Base-by-base conservation (phyloP, 306 rosid species). In the Trifolium repens region DNA sequence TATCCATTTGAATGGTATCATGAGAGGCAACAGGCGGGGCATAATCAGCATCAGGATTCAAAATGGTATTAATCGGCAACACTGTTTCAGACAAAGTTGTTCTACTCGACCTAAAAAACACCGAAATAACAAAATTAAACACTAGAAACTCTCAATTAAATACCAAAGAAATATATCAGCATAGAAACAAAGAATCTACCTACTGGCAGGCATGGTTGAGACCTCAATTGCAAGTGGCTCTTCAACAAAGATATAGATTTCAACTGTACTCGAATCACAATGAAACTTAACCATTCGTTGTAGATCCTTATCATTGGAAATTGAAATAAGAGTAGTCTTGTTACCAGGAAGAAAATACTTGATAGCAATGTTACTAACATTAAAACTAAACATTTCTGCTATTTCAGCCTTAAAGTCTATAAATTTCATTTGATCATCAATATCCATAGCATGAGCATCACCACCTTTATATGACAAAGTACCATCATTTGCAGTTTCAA, bases 271-370 rank as follows among this genome's bases (percentile, higher is more conserved):
- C 13, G 89, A 88, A 81, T 79, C 80, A 3, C 81, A 88, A 74
- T 90, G 94, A 79, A 94, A 94, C 62, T 94, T 94, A 69, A 91
- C 70, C 98, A 94, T 91, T 77, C 98, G 88, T 37, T 82, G 86
- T 8, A 94, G 88, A 84, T 94, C 98, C 86, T 94, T 94, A 83
- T 94, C 98, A 80, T 91, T 94, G 52, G 98, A 91, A 76, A 94
- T 60, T n/a, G 97, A 86, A 72, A 94, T 94, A 76, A 90, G 96
- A 66, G 94, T 94, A 89, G 77, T 94, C 83, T 82, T 90, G 85
- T 91, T 94, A 30, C 90, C 93, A 9, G 98, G 98, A 74, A 94
- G 97, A 67, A 94, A 94, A 85, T 91, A 94, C 76, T 94, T 94
- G 77, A 90, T 79, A 43, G 85, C 82, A 86, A 90, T 84, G 35